A percentile compares a stretch with the other conserved stretches of the same genome.
Evolutionary conservation across 306 rosid genomes (phyloP).

Genomic region (Corylus avellana): DNA sequence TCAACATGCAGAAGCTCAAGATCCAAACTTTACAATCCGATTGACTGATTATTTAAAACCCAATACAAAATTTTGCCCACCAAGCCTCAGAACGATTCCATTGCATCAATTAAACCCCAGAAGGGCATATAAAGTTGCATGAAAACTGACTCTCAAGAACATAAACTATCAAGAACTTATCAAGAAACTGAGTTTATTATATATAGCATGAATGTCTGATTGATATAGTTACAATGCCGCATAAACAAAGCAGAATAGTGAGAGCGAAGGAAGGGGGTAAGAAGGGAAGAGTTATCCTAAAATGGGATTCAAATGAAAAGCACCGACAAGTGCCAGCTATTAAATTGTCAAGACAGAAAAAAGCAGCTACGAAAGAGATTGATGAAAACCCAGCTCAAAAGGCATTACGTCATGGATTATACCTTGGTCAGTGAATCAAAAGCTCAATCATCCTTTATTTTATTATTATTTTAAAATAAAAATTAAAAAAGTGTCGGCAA

Average conservation of each 20-base stretch:
- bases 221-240: background rate
- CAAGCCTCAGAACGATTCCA: background rate
- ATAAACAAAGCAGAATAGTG: constrained; percentile 10
- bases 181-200: background rate
- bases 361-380: constrained; percentile 5
- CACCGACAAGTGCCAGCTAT: constrained; percentile 34
- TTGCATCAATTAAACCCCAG: background rate
- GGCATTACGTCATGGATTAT: background rate
- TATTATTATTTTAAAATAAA: no score
- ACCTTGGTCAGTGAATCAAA: background rate
- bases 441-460: background rate
- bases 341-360: background rate
- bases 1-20: background rate
- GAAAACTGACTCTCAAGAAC: background rate
- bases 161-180: background rate
- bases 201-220: background rate
- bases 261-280: background rate
- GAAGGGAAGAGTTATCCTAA: constrained; percentile 6
- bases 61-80: background rate
- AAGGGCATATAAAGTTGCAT: background rate
- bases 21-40: background rate
- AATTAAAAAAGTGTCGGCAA: no score
- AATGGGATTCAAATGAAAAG: constrained; percentile 2
- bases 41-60: background rate
- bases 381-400: constrained; percentile 19